Percentiles rank a stretch among this genome's conserved stretches.
Conservation (phyloP, 177 flowering plant genomes). For the Vitis hybrid region DNA sequence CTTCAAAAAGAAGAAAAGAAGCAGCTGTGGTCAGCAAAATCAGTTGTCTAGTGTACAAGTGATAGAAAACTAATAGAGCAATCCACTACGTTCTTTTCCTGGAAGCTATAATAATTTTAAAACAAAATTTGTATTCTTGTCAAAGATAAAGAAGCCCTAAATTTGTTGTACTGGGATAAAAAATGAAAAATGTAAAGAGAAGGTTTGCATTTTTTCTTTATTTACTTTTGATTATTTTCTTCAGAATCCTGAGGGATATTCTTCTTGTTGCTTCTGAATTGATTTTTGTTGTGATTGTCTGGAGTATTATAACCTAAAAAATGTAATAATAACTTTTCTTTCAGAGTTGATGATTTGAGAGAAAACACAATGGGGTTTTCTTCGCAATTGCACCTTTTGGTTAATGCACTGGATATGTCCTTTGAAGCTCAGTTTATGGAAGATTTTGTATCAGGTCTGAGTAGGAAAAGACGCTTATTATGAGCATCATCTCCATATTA, state of each 20-base stretch:
- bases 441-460: constrained; percentile 88
- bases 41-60: no score
- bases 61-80: no score
- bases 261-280: background rate
- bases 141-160: background rate
- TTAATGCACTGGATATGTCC: constrained; percentile 68
- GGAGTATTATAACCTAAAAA: constrained; percentile 1
- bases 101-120: no score
- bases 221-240: constrained; percentile 1
- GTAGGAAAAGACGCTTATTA: background rate
- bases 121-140: background rate
- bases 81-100: no score
- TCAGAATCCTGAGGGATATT: background rate
- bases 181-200: no score
- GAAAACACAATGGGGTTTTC: constrained; percentile 70
- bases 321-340: constrained; percentile 2
- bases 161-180: background rate
- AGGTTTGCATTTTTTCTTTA: no score
- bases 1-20: no score
- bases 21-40: no score
- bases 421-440: constrained; percentile 83
- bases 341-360: constrained; percentile 34
- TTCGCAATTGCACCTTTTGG: constrained; percentile 70
- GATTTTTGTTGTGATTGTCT: background rate
- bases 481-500: background rate